Evolutionary conservation across 768 basidiomycete genomes (phyloP).

Genomic region (Lentinula aciculospora): DNA sequence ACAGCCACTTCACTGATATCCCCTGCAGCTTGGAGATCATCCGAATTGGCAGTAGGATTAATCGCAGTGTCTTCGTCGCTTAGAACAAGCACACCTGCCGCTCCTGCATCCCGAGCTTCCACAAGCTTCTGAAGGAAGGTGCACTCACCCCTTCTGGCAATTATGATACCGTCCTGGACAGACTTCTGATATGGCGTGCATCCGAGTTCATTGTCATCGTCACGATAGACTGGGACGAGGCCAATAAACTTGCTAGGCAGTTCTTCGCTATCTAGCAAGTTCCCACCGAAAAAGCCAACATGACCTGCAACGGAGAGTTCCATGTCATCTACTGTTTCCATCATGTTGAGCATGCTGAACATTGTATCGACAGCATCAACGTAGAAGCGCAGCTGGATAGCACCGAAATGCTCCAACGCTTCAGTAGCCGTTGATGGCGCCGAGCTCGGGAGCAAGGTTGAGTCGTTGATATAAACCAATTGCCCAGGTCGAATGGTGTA

Average conservation of each 20-base stretch:
- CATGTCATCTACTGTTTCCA: slow-evolving; percentile 25
- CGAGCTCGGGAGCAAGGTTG: slow-evolving; percentile 30
- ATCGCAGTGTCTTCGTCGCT: slow-evolving; percentile 54
- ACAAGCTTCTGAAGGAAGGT: slow-evolving; percentile 84
- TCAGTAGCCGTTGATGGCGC: slow-evolving; percentile 23
- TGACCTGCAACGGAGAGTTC: slow-evolving; percentile 53
- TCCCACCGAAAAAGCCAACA: slow-evolving; percentile 68
- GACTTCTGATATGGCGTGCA: slow-evolving; percentile 48
- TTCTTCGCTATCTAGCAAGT: slow-evolving; percentile 32
- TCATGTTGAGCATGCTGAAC: slow-evolving; percentile 30
- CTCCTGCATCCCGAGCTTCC: slow-evolving; percentile 61
- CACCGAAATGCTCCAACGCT: slow-evolving; percentile 19
- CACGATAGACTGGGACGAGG: slow-evolving; percentile 52
- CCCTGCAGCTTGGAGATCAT: slow-evolving; percentile 53
- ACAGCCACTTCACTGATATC: slow-evolving; percentile 54
- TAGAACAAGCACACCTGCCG: slow-evolving; percentile 74
- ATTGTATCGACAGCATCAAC: slow-evolving; percentile 45
- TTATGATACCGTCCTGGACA: slow-evolving; percentile 46
- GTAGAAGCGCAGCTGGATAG: slow-evolving; percentile 57
- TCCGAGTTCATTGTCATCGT: slow-evolving; percentile 48
- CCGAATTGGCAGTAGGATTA: slow-evolving; percentile 58
- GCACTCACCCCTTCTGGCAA: slow-evolving; percentile 76
- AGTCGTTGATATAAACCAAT: slow-evolving; percentile 76
- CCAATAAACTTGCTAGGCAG: slow-evolving; percentile 39
- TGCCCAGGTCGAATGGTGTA: slow-evolving; percentile 78